phyloP scores from a whole-genome alignment of 164 flowering plant genomes.

The Tetracentron sinense region DNA sequence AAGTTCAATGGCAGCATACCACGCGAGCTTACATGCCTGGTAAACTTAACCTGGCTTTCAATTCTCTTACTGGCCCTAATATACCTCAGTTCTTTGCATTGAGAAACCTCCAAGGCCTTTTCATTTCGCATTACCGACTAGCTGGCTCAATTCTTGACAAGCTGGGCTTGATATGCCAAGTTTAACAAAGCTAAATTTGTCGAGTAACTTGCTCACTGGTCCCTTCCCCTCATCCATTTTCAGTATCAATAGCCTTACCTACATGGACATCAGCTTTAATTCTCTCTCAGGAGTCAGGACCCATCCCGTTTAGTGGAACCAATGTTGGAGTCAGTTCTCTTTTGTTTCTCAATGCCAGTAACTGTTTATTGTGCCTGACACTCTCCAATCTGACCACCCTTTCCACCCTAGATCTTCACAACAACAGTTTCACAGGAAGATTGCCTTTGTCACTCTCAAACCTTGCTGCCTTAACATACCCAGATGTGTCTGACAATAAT shows the following conservation, averaged over 20 bases:
- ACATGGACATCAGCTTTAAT: slow-evolving; percentile 49
- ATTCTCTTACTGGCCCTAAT: slow-evolving; percentile 38
- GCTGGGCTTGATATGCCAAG: slow-evolving; percentile 36
- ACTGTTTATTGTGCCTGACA: slow-evolving; percentile 31
- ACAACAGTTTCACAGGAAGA: slow-evolving; percentile 42
- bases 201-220: slow-evolving; percentile 40
- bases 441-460: slow-evolving; percentile 39
- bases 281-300: slow-evolving; percentile 43
- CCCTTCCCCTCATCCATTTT: slow-evolving; percentile 40
- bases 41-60: slow-evolving; percentile 43
- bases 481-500: slow-evolving; percentile 50
- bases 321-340: slow-evolving; percentile 29
- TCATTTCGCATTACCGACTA: slow-evolving; percentile 47
- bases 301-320: slow-evolving; percentile 21
- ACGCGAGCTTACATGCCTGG: slow-evolving; percentile 27
- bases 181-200: slow-evolving; percentile 47
- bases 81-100: slow-evolving; percentile 27
- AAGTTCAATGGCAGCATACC: slow-evolving; percentile 57
- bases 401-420: slow-evolving; percentile 52
- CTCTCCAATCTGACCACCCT: slow-evolving; percentile 42
- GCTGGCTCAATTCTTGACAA: slow-evolving; percentile 40
- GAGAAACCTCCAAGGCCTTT: slow-evolving; percentile 49
- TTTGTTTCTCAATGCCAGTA: slow-evolving; percentile 50
- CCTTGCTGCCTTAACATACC: slow-evolving; percentile 44
- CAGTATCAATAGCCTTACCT: slow-evolving; percentile 35